A percentile compares a stretch with the other conserved stretches of the same genome.
These are phyloP conservation scores for Exophiala calicioides DNA, from an alignment of 2,329 filamentous ascomycete species.

Conservation along the genomic window DNA sequence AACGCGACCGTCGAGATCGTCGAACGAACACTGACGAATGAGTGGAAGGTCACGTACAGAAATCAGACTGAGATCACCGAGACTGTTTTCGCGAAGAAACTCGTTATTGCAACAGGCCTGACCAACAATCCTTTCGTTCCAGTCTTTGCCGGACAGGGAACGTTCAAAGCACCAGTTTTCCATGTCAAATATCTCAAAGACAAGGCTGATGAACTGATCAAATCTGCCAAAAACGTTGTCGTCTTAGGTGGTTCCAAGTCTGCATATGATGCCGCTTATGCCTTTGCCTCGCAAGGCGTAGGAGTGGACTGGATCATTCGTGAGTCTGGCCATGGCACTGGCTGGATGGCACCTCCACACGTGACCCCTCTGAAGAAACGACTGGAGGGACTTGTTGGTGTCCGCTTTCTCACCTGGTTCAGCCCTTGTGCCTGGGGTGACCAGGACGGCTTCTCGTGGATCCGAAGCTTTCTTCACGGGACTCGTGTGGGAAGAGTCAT, in stretches of 20 bases:
- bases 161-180: conserved; percentile 56
- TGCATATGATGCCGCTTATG: conserved; percentile 63
- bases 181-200: conserved; percentile 57
- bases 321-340: conserved; percentile 57
- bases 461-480: conserved; percentile 52
- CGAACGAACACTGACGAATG: conserved; percentile 43
- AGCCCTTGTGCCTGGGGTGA: conserved; percentile 72
- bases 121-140: conserved; percentile 60
- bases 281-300: conserved; percentile 55
- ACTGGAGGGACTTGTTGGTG: conserved; percentile 66
- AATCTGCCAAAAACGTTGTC: conserved; percentile 44
- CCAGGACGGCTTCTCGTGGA: conserved; percentile 41
- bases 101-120: conserved; percentile 64
- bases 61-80: conserved; percentile 25
- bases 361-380: conserved; percentile 68
- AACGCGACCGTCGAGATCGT: conserved; percentile 54
- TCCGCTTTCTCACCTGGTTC: conserved; percentile 70
- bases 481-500: conserved; percentile 54
- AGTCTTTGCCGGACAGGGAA: conserved; percentile 49
- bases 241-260: conserved; percentile 64
- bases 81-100: conserved; percentile 43
- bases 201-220: conserved; percentile 36
- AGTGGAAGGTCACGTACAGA: conserved; percentile 35
- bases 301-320: conserved; percentile 61
- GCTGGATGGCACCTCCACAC: conserved; percentile 60